Evolutionary conservation across 2,329 filamentous ascomycete genomes (phyloP).

Genomic region (Microsporum audouinii): DNA sequence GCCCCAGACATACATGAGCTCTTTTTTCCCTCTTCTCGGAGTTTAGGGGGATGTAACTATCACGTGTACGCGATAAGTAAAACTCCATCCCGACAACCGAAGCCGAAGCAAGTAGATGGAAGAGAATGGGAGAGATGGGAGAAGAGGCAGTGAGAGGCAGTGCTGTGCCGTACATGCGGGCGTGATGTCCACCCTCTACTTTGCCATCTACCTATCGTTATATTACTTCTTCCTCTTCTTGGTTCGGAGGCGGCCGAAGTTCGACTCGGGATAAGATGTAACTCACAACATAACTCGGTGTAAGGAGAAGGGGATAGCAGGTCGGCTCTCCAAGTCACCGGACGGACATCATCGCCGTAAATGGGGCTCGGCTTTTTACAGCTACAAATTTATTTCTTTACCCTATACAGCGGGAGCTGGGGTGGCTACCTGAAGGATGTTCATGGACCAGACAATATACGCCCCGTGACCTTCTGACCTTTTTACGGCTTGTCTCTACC

Average conservation of each 20-base stretch:
- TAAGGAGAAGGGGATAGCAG: background rate
- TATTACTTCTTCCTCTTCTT: background rate
- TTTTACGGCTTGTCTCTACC: background rate
- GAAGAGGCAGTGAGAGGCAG: background rate
- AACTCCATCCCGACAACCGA: background rate
- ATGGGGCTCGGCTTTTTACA: background rate
- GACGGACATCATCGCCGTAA: background rate
- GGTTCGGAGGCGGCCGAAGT: background rate
- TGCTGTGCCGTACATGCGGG: background rate
- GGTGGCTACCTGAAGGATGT: background rate
- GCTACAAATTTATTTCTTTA: too few relatives aligned
- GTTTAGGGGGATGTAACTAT: background rate
- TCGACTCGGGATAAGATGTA: background rate
- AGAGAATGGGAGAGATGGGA: background rate
- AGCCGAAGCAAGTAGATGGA: background rate
- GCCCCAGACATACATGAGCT: background rate
- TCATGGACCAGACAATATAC: background rate
- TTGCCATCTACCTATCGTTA: background rate
- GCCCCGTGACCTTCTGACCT: background rate
- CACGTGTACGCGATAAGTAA: background rate
- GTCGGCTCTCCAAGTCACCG: background rate
- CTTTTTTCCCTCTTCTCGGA: background rate
- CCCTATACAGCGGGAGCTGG: background rate
- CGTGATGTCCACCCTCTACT: background rate
- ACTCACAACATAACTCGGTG: background rate